These are phyloP conservation scores for Penicilliopsis zonata DNA, from an alignment of 495 filamentous ascomycete species.

Conservation along the genomic window DNA sequence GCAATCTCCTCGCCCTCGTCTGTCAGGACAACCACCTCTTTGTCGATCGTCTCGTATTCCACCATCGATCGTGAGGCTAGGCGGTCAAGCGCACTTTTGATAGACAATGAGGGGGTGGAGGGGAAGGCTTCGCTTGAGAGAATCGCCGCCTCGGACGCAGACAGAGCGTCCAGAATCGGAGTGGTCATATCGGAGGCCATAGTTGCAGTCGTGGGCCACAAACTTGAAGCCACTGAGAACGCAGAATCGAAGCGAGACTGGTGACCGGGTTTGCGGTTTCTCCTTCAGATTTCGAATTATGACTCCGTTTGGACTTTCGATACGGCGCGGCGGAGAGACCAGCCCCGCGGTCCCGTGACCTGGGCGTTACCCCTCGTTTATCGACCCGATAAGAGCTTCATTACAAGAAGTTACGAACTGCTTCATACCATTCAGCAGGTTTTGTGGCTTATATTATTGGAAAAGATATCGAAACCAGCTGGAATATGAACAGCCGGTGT, in stretches of 20 bases:
- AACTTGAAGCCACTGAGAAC: slow-evolving; percentile 6
- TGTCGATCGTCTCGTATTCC: slow-evolving; percentile 66
- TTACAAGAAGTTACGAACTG: too few relatives aligned
- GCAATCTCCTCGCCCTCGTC: slow-evolving; percentile 67
- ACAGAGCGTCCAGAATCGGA: slow-evolving; percentile 55
- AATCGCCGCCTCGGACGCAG: slow-evolving; percentile 49
- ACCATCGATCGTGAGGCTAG: slow-evolving; percentile 78
- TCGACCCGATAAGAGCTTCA: too few relatives aligned
- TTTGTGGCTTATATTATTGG: too few relatives aligned
- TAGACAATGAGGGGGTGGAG: slow-evolving; percentile 47
- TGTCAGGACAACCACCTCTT: slow-evolving; percentile 68
- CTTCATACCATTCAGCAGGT: too few relatives aligned
- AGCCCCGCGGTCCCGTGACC: slow-evolving; percentile 2
- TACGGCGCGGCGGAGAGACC: slow-evolving; percentile 10
- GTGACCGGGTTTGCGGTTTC: slow-evolving; percentile 12
- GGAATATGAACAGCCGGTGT: too few relatives aligned
- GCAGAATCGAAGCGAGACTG: slow-evolving; percentile 6
- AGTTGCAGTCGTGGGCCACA: slow-evolving; percentile 21
- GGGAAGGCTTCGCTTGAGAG: slow-evolving; percentile 70
- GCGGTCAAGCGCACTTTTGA: slow-evolving; percentile 82
- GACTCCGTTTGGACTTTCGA: slow-evolving; percentile 13
- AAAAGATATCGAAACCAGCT: too few relatives aligned
- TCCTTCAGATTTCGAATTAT: slow-evolving; percentile 6
- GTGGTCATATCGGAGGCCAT: slow-evolving; percentile 54
- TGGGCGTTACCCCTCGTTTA: too few relatives aligned